Base-by-base conservation (phyloP, 1,284 basidiomycete genomes). In the Trametes versicolor region DNA sequence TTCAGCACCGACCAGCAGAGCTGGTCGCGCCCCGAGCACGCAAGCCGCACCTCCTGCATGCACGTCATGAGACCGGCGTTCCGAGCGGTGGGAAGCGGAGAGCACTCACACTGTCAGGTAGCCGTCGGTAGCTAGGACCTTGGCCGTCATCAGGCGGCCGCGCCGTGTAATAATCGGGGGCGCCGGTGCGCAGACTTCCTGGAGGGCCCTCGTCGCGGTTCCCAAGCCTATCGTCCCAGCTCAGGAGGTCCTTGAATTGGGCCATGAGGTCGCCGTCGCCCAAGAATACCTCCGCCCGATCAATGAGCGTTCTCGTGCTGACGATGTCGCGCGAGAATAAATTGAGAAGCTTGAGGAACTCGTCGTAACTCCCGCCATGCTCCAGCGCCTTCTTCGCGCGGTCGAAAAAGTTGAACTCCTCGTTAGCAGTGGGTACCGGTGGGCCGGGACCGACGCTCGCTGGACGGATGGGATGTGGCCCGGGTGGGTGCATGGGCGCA, bases 1-100 rank as follows among this genome's bases (percentile, higher is more conserved):
- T 98, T 99, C 62, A 99, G 87, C 21, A 99, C 96, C 54, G 96
- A 97, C 80, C 96, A 95, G 78, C 95, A 98, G 70, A 99, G 92
- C 69, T 96, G 90, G 74, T 99, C 97, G 43, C 98, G 91, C 8
- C 95, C 97, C 3, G 96, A 98, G 78, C 98, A 99, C 55, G 95
- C 93, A 34, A 98, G 80, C 61, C 89, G 88, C 73, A 94, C 88
- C 81, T 99, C 97, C 94, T 96, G 72, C 60, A 72, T 13, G 37
- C 15, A 10, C 19, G 48, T 55, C 41, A 58, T 70, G 60, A 65
- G 68, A 65, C 51, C 27, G 47, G 27, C 29, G 17, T 39, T 39
- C 23, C 36, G 55, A 29, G 36, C 34, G 58, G 27, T 27, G 53
- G 25, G 47, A 49, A n/a, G 19, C 48, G 51, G 32, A 9, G 39